Evolutionary conservation across 805 yeast species (phyloP), one percentile per base, ranked within the genome.

Genomic region (Cyberlindnera americana): DNA sequence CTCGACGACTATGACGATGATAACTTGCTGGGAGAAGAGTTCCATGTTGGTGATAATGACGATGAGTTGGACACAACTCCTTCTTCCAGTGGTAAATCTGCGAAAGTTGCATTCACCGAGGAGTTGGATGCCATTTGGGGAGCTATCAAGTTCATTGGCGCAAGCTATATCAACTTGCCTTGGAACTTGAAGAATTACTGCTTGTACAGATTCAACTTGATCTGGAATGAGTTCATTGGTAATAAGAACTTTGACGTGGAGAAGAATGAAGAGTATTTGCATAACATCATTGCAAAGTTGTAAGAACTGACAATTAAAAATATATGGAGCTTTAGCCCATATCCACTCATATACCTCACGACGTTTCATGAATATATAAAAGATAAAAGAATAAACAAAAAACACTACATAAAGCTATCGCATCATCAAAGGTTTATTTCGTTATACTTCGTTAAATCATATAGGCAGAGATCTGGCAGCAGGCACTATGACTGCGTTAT

Each of bases 181-280:
- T 66, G 67, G 40, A 73, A 78, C 39, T 29, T 84, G 1, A 77
- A 73, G 63, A 70, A 74, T 26, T 48, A 77, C 40, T 48, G 64
- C 9, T 48, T 88, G 35, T 64, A 70, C 39, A 67, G 78, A 44
- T 33, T 75, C 26, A 73, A 72, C 42, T 65, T 69, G 28, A 70
- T 75, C 59, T 91, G 96, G 96, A 80, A 83, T 54, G 59, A 58
- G 26, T 84, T 87, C 56, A 70, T 87, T 40, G 95, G 95, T n/a
- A 72, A 43, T 17, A 29, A 19, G 14, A 16, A 18, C n/a, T 47
- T 70, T 16, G 58, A 61, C 29, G 49, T 53, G 35, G 38, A 39
- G 18, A 43, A 53, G 29, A 41, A 44, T 17, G 38, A 49, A 15
- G 51, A 50, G 35, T 53, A 48, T 29, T 37, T 56, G 29, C 50